Base-by-base conservation (phyloP, 352 stramenopile genomes). In the Phytophthora sp. region DNA sequence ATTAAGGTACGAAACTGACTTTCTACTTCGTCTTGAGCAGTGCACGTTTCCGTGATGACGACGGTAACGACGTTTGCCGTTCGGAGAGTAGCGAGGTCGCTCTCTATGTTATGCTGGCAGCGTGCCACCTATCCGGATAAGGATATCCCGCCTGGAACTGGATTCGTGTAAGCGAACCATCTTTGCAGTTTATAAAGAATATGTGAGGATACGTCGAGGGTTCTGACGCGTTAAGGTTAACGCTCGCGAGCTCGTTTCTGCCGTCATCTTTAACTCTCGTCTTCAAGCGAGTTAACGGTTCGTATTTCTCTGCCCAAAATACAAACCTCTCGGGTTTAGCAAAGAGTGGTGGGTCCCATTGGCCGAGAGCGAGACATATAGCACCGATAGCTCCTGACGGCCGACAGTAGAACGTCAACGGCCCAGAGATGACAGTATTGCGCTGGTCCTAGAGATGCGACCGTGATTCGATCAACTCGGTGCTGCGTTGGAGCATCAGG, bases 401-500 rank as follows among this genome's bases (percentile, higher is more conserved):
- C 9, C 70, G 64, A 8, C 63, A 73, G 51, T 76, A 83, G 61
- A 78, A 78, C 4, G 55, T 75, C 33, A 86, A 45, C 3, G 77
- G 73, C 0, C 75, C 77, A 1, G 70, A 74, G 4, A 82, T 50
- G 36, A 89, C 58, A 2, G 57, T 41, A 42, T 80, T 83, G 9
- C 73, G 52, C 8, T 46, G 73, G 26, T 85, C 80, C 20, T 89
- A 86, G 42, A 86, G 69, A 49, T 77, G 85, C 35, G 80, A 85
- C 33, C 84, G 42, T 12, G 77, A 77, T 29, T 77, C 74, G 31
- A 86, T 69, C 7, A 86, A 56, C 15, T 58, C 36, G 1, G 62
- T 11, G 2, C 63, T 71, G 16, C 60, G 70, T 50, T 86, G 77
- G 44, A 85, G 81, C n/a, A 61, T 39, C 0, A 58, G 35, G 9